These are phyloP conservation scores for Discostella stelligera DNA, from an alignment of 352 stramenopile genomes.

Conservation along the genomic window DNA sequence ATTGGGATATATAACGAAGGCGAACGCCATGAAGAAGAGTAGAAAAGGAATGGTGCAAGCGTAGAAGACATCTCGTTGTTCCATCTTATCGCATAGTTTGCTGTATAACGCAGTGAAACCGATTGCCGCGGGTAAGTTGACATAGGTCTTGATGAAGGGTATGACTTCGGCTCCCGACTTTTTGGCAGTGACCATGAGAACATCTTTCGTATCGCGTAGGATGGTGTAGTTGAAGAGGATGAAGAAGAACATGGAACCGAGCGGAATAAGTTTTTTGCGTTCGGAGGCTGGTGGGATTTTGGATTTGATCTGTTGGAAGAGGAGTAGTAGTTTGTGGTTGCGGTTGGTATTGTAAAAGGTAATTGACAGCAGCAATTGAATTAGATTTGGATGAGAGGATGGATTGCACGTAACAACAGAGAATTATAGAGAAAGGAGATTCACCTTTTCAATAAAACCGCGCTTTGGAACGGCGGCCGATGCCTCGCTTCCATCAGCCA, in stretches of 20 bases:
- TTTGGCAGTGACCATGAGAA: conserved; percentile 86
- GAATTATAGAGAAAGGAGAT: neutral
- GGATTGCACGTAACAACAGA: neutral
- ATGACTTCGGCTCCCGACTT: conserved; percentile 84
- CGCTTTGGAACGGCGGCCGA: conserved; percentile 20
- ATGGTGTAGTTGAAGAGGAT: conserved; percentile 91
- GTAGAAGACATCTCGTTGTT: conserved; percentile 85
- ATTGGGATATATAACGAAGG: conserved; percentile 83
- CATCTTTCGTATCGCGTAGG: conserved; percentile 87
- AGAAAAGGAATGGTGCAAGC: conserved; percentile 82
- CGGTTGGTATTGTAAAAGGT: too few relatives aligned
- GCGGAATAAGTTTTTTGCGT: conserved; percentile 84
- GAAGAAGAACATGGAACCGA: conserved; percentile 87
- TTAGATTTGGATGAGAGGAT: neutral
- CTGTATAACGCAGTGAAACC: conserved; percentile 77
- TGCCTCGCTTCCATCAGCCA: conserved; percentile 20
- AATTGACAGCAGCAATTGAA: too few relatives aligned
- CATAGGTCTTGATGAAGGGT: conserved; percentile 89
- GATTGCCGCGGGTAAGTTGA: conserved; percentile 85
- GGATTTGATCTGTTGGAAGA: conserved; percentile 56
- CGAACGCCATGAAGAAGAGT: conserved; percentile 84
- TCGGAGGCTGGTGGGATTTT: conserved; percentile 78
- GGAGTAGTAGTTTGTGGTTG: too few relatives aligned
- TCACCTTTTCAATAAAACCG: conserved; percentile 34
- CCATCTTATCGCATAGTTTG: conserved; percentile 73